Percentiles rank a stretch among this genome's conserved stretches.
phyloP scores from a whole-genome alignment of 257 asterid genomes.

The Solanum piurae region DNA sequence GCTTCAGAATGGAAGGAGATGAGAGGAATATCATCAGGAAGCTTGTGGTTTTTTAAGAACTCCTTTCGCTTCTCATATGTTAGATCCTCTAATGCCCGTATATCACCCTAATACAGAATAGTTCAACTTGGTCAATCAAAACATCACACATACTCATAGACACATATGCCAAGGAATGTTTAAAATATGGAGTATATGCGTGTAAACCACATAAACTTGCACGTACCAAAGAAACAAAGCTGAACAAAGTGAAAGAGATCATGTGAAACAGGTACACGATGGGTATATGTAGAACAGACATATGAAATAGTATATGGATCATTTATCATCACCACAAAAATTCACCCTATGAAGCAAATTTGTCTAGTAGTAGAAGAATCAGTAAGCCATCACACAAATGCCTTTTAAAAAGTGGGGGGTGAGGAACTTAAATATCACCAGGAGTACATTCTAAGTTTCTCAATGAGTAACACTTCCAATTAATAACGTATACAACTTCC shows the following conservation, averaged over 20 bases:
- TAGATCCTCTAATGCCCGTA: constrained; percentile 75
- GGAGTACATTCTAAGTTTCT: neutral
- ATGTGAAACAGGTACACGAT: neutral
- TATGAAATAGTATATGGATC: neutral
- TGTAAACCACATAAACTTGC: neutral
- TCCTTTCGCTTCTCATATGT: constrained; percentile 74
- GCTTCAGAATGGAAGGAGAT: constrained; percentile 86
- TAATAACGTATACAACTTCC: neutral
- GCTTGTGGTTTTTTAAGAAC: constrained; percentile 52
- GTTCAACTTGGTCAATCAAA: neutral
- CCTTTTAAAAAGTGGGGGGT: neutral
- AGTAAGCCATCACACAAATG: neutral
- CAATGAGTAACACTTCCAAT: neutral
- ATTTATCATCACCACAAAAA: neutral
- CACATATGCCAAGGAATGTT: neutral
- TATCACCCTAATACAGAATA: constrained; percentile 56
- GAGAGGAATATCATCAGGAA: constrained; percentile 65
- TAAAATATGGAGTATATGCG: neutral
- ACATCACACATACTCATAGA: neutral
- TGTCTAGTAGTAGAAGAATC: neutral
- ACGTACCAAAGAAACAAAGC: neutral
- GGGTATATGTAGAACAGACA: neutral
- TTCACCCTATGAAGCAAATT: neutral
- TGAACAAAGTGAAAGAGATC: neutral
- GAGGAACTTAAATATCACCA: neutral